Percentiles rank a stretch among this genome's conserved stretches.
These are phyloP conservation scores for Candida golubevii DNA, from an alignment of 805 yeast genomes.

Conservation along the genomic window DNA sequence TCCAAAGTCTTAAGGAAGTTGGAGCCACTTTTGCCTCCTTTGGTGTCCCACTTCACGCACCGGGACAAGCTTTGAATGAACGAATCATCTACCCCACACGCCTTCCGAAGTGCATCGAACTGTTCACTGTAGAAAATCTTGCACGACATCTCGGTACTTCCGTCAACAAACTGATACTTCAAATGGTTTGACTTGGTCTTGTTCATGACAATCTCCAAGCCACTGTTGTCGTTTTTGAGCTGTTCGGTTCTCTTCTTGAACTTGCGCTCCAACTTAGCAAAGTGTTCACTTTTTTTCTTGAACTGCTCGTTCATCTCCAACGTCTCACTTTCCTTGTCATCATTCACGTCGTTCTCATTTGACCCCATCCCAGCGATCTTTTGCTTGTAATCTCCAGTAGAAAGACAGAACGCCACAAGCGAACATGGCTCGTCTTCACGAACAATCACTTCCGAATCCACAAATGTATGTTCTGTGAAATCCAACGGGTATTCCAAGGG, in stretches of 20 bases:
- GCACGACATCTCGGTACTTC: constrained; percentile 77
- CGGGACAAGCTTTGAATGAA: constrained; percentile 88
- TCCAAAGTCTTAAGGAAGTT: constrained; percentile 90
- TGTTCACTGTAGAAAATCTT: constrained; percentile 94
- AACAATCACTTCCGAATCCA: constrained; percentile 88
- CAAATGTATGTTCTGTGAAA: constrained; percentile 84
- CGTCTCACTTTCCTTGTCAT: constrained; percentile 16
- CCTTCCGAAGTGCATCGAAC: constrained; percentile 86
- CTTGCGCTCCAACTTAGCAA: constrained; percentile 39
- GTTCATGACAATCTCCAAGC: constrained; percentile 65
- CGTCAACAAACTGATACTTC: constrained; percentile 88
- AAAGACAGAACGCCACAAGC: constrained; percentile 85
- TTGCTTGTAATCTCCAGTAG: constrained; percentile 74
- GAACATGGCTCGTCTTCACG: constrained; percentile 97
- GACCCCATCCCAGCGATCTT: constrained; percentile 45
- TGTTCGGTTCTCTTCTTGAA: constrained; percentile 29
- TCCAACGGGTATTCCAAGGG: constrained; percentile 80
- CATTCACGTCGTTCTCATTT: constrained; percentile 7
- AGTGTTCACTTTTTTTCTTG: constrained; percentile 32
- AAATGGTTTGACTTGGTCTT: constrained; percentile 85
- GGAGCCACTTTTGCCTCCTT: constrained; percentile 96
- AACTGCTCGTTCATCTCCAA: constrained; percentile 25
- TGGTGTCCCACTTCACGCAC: constrained; percentile 92
- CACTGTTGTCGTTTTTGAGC: constrained; percentile 21
- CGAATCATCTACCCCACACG: constrained; percentile 70